Evolutionary conservation across 169 alveolate genomes (phyloP), one percentile per base, ranked within the genome.

Genomic region (Cytauxzoon felis): DNA sequence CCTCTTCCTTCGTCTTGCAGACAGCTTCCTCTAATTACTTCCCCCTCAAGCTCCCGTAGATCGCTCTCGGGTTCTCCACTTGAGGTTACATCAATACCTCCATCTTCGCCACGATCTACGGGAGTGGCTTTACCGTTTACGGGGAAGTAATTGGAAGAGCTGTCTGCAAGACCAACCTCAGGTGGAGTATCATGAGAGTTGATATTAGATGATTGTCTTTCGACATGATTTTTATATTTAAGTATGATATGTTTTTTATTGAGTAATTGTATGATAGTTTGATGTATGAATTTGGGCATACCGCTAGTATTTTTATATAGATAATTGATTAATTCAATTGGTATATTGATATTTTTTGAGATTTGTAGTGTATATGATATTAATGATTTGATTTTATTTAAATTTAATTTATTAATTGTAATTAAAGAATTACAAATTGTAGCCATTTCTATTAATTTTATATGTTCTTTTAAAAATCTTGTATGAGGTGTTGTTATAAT

Each of bases 281-380:
- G 52, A 40, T 56, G 56, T 3, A 45, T 68, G 27, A 66, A 66
- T 1, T 43, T 54, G 18, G 78, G 50, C 78, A 66, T 66, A 29
- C 78, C 78, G 2, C 70, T 54, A 3, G 78, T 66, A 30, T 66
- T 66, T 8, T 36, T 45, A 48, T 66, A 66, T n/a, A 66, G 7
- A 21, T 66, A 59, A 24, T 66, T 68, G 2, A 66, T 34, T 8
- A 66, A 59, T 26, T 66, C 78, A 7, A n/a, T 50, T 8, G 78
- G 78, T 1, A 53, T 61, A 1, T 45, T 0, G 1, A 7, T 32
- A 7, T 30, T 3, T 1, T 26, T 30, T 27, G 43, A 66, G 7
- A 66, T 50, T 6, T 66, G 7, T 3, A 66, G 43, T n/a, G 60
- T 11, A 30, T 66, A 68, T 0, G 58, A 57, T 13, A 66, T 23